Evolutionary conservation across 345 rosid genomes (phyloP).

Genomic region (Syzygium grande): DNA sequence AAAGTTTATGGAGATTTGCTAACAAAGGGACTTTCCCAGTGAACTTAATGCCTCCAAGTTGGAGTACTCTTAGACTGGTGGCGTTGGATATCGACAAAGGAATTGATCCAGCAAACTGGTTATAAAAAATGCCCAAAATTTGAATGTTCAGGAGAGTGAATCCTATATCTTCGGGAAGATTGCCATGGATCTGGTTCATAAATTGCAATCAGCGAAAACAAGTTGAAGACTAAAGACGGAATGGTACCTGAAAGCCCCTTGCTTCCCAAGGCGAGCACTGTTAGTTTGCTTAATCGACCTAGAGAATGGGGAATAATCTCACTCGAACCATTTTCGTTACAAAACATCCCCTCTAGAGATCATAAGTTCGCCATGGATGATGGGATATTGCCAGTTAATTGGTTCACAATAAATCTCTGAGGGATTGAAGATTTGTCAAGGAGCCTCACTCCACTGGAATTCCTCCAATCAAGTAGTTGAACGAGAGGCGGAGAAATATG

Average conservation of each 20-base stretch:
- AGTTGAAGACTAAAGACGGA: slow-evolving; percentile 19
- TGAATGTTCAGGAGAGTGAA: slow-evolving; percentile 1
- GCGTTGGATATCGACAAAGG: slow-evolving; percentile 7
- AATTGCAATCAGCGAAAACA: neutral
- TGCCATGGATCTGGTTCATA: neutral
- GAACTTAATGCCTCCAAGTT: neutral
- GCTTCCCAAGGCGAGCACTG: too few relatives aligned
- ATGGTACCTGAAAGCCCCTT: slow-evolving; percentile 9
- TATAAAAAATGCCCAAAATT: neutral
- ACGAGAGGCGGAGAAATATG: neutral
- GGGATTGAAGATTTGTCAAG: neutral
- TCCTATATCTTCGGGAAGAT: slow-evolving; percentile 12
- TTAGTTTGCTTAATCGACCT: neutral
- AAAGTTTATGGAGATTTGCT: slow-evolving; percentile 3
- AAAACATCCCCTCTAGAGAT: neutral
- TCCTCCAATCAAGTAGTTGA: neutral
- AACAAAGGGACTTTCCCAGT: slow-evolving; percentile 7
- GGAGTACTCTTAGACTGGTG: neutral
- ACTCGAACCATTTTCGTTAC: neutral
- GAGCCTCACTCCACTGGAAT: neutral
- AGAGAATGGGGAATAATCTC: neutral
- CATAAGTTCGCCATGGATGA: neutral
- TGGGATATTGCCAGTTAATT: neutral
- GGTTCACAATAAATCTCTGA: neutral
- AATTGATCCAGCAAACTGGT: slow-evolving; percentile 2